Percentiles rank a stretch among this genome's conserved stretches.
These are phyloP conservation scores for Coelastrella sp. DNA, from an alignment of 139 green algal species.

Conservation along the genomic window DNA sequence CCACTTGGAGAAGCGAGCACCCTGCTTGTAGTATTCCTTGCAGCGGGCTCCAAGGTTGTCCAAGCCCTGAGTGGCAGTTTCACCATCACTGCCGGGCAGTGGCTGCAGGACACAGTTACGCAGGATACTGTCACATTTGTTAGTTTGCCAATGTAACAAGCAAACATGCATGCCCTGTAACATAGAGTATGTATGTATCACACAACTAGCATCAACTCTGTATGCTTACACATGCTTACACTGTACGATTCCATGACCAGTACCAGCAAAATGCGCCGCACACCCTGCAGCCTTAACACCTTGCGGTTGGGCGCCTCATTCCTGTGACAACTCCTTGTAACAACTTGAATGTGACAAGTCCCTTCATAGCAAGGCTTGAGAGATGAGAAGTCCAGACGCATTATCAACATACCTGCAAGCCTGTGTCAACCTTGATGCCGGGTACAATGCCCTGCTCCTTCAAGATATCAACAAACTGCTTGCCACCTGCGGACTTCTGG, in stretches of 20 bases:
- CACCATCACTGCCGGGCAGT: constrained; percentile 86
- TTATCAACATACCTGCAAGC: constrained; percentile 69
- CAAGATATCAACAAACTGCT: constrained; percentile 91
- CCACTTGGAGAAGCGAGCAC: constrained; percentile 97
- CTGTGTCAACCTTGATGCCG: constrained; percentile 95
- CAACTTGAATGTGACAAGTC: background rate
- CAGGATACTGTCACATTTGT: background rate
- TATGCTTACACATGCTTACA: no score
- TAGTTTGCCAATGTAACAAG: no score
- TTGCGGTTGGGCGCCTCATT: no score
- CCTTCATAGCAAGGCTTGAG: background rate
- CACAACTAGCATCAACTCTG: no score
- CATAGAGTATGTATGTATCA: no score
- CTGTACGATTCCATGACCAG: no score
- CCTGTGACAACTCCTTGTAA: no score
- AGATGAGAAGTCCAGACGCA: background rate
- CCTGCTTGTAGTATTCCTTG: constrained; percentile 68
- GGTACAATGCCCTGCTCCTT: constrained; percentile 85
- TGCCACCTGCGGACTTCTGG: constrained; percentile 86
- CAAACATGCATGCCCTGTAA: no score
- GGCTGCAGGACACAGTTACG: constrained; percentile 44
- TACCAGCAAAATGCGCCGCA: no score
- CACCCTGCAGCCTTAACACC: no score
- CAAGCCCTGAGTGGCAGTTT: constrained; percentile 86
- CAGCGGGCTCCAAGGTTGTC: constrained; percentile 62